Percentiles rank a stretch among this genome's conserved stretches.
Conservation (phyloP, 345 rosid species). For the Boechera retrofracta region DNA sequence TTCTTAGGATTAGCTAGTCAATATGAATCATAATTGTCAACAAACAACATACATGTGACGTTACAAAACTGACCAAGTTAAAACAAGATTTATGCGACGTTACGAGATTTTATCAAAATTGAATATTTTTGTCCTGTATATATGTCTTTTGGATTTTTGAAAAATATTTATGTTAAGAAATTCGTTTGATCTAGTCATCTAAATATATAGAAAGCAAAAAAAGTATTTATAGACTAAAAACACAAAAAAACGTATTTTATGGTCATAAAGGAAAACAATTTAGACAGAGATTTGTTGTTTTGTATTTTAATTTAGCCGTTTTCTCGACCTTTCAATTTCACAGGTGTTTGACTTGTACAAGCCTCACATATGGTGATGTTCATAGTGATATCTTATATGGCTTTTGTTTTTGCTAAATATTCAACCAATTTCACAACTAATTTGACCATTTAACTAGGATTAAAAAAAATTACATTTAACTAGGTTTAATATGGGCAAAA, state of each 20-base stretch:
- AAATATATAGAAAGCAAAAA: background rate
- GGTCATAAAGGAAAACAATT: background rate
- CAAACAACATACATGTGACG: background rate
- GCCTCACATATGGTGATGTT: background rate
- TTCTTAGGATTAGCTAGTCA: background rate
- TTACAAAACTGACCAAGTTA: background rate
- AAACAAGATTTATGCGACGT: background rate
- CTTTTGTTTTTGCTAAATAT: too few species aligned
- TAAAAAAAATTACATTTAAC: background rate
- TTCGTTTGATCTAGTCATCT: background rate
- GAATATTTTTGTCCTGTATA: too few species aligned
- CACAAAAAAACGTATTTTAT: background rate
- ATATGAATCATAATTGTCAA: background rate
- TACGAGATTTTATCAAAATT: background rate
- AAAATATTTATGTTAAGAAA: background rate
- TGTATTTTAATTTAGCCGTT: background rate
- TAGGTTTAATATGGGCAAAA: background rate
- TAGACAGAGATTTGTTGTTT: background rate
- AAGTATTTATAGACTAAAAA: background rate
- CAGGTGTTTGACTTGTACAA: background rate
- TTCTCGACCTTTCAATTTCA: conserved; percentile 8
- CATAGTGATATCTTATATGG: too few species aligned
- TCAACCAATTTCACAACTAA: too few species aligned
- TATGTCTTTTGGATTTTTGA: background rate
- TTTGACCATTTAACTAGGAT: background rate